Conservation (phyloP, 2,329 filamentous ascomycete genomes). For the Periconia macrospinosa region DNA sequence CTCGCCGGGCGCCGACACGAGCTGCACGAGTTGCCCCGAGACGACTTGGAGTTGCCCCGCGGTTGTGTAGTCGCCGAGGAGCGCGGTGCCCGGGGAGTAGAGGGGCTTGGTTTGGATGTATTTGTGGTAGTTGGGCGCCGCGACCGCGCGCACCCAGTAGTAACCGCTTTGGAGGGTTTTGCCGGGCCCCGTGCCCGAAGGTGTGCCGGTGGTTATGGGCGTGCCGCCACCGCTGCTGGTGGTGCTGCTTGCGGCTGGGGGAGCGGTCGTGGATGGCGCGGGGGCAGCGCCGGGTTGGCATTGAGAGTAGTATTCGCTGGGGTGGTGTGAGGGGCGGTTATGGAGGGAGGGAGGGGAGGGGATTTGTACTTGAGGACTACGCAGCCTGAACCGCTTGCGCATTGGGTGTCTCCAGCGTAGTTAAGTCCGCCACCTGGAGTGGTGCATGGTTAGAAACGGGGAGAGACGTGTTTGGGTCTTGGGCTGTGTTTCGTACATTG, state of each 20-base stretch:
- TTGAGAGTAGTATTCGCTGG: conserved; percentile 44
- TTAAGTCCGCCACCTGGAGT: conserved; percentile 30
- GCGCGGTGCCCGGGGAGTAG: conserved; percentile 50
- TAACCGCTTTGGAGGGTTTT: conserved; percentile 55
- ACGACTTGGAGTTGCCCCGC: conserved; percentile 63
- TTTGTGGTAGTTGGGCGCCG: conserved; percentile 57
- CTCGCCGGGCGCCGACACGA: conserved; percentile 53
- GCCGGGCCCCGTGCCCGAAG: conserved; percentile 42
- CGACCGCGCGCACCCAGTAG: conserved; percentile 62
- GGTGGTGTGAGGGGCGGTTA: conserved; percentile 5
- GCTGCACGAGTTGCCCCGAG: conserved; percentile 58
- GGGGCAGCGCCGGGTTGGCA: conserved; percentile 42
- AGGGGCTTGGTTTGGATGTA: conserved; percentile 43
- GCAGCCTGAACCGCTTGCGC: conserved; percentile 28
- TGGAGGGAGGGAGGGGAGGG: neutral
- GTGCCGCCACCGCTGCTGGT: conserved; percentile 7
- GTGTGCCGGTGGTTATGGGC: conserved; percentile 24
- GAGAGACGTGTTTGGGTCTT: neutral
- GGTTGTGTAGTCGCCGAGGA: conserved; percentile 55
- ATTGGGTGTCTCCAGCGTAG: conserved; percentile 29
- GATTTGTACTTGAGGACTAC: conserved; percentile 32
- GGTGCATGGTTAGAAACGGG: neutral
- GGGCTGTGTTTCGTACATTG: conserved; percentile 28
- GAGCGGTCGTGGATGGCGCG: conserved; percentile 12
- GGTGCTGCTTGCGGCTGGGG: conserved; percentile 11